These are phyloP conservation scores for Capronia epimyces DNA, from an alignment of 2,329 filamentous ascomycete species.

Conservation along the genomic window DNA sequence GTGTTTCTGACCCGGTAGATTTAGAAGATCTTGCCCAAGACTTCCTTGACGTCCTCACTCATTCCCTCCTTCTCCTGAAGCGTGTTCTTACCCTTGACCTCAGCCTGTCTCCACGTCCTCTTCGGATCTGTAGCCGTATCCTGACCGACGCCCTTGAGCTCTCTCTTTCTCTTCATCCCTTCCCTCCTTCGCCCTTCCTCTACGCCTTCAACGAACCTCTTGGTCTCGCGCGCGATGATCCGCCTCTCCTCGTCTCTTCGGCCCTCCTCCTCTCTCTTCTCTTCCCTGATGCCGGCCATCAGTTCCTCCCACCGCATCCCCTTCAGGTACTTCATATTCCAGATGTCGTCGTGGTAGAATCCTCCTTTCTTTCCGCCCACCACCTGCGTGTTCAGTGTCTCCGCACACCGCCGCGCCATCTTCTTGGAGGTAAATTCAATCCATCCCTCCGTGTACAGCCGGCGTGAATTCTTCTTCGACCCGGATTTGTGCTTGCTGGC, in stretches of 20 bases:
- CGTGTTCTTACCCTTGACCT: conserved; percentile 31
- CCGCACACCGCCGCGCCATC: conserved; percentile 42
- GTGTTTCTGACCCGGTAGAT: neutral
- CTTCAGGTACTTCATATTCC: conserved; percentile 44
- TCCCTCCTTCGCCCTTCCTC: conserved; percentile 33
- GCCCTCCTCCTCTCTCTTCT: conserved; percentile 40
- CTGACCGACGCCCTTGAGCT: conserved; percentile 32
- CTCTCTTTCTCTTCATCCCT: conserved; percentile 43
- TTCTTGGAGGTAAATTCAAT: conserved; percentile 45
- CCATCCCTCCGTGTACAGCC: conserved; percentile 44
- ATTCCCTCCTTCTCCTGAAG: conserved; percentile 30
- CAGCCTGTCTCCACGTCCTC: conserved; percentile 41
- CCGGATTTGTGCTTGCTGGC: conserved; percentile 30
- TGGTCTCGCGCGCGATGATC: conserved; percentile 41
- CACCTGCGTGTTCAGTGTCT: conserved; percentile 42
- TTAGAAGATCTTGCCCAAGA: conserved; percentile 45
- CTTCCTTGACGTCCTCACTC: conserved; percentile 40
- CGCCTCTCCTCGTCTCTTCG: conserved; percentile 40
- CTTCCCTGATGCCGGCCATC: conserved; percentile 42
- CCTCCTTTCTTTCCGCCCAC: conserved; percentile 43
- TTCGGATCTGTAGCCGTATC: conserved; percentile 19
- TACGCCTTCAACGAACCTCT: conserved; percentile 41
- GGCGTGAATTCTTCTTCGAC: conserved; percentile 38
- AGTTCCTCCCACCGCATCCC: conserved; percentile 43
- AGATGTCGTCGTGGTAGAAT: conserved; percentile 44